These are phyloP conservation scores for Xylariaceae sp. DNA, from an alignment of 2,329 filamentous ascomycete genomes.

Conservation along the genomic window DNA sequence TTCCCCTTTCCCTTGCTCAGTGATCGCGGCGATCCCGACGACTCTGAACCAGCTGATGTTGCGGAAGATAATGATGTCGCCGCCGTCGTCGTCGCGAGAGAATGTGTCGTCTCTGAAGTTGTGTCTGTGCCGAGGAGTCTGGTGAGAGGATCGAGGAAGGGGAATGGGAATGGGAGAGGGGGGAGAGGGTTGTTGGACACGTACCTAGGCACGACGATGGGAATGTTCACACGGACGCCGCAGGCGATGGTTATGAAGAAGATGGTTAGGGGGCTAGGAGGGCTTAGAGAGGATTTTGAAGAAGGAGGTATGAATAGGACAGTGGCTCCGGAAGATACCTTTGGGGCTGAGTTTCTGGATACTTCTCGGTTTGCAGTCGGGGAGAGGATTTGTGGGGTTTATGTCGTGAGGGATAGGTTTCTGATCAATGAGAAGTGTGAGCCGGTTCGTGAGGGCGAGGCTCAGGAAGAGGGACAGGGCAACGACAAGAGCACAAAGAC, in stretches of 20 bases:
- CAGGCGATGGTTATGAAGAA: slow-evolving; percentile 21
- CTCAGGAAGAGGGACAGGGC: no score
- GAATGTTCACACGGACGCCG: slow-evolving; percentile 22
- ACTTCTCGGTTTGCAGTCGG: slow-evolving; percentile 17
- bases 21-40: no score
- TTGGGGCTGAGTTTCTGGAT: slow-evolving; percentile 14
- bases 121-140: slow-evolving; percentile 6
- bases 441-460: no score
- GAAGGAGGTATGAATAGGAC: slow-evolving; percentile 11
- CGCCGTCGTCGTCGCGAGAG: slow-evolving; percentile 18
- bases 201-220: slow-evolving; percentile 23
- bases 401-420: slow-evolving; percentile 21
- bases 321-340: slow-evolving; percentile 6
- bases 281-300: slow-evolving; percentile 20
- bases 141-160: no score
- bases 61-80: slow-evolving; percentile 5
- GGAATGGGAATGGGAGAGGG: not conserved
- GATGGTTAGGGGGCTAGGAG: slow-evolving; percentile 11
- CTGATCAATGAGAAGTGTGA: no score
- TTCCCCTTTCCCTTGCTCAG: no score
- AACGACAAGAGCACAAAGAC: not conserved
- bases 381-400: slow-evolving; percentile 26
- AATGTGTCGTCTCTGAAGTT: slow-evolving; percentile 18
- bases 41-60: not conserved
- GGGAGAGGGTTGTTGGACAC: slow-evolving; percentile 12